Percentiles rank a stretch among this genome's conserved stretches.
Conservation (phyloP, 192 early-diverging fungal genomes). For the Linnemannia elongata region DNA sequence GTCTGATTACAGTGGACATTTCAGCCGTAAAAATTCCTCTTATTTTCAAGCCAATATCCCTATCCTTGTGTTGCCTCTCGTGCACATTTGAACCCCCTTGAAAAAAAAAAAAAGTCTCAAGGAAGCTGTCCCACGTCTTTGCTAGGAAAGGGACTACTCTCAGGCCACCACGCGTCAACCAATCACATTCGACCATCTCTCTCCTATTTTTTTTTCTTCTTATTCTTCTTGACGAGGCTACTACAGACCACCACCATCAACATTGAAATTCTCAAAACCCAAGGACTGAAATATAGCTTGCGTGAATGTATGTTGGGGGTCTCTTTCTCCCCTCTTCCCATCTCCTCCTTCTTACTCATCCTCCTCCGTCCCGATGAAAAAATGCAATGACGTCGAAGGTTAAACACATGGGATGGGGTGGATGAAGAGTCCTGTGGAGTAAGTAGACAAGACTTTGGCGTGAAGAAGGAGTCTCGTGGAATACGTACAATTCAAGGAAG, state of each 20-base stretch:
- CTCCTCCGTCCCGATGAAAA: background rate
- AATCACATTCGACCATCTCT: background rate
- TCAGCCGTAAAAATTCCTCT: too few species aligned
- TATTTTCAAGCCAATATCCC: too few species aligned
- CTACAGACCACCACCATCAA: background rate
- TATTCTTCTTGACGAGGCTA: too few species aligned
- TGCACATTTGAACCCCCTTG: too few species aligned
- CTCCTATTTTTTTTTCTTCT: slow-evolving; percentile 18
- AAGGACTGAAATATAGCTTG: background rate
- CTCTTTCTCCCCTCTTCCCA: background rate
- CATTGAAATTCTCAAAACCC: background rate
- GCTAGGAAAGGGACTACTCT: background rate
- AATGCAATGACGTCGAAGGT: background rate
- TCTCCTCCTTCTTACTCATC: background rate
- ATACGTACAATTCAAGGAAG: background rate
- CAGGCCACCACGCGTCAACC: slow-evolving; percentile 33
- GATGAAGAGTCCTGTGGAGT: too few species aligned
- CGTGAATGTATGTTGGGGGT: background rate
- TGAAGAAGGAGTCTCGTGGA: background rate
- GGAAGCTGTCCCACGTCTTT: too few species aligned
- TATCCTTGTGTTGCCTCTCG: too few species aligned
- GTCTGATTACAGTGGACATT: too few species aligned
- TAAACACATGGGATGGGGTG: background rate
- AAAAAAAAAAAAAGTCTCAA: too few species aligned
- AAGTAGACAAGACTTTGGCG: background rate